Evolutionary conservation across 805 yeast species (phyloP).

Genomic region (Ogataea chonburiensis): DNA sequence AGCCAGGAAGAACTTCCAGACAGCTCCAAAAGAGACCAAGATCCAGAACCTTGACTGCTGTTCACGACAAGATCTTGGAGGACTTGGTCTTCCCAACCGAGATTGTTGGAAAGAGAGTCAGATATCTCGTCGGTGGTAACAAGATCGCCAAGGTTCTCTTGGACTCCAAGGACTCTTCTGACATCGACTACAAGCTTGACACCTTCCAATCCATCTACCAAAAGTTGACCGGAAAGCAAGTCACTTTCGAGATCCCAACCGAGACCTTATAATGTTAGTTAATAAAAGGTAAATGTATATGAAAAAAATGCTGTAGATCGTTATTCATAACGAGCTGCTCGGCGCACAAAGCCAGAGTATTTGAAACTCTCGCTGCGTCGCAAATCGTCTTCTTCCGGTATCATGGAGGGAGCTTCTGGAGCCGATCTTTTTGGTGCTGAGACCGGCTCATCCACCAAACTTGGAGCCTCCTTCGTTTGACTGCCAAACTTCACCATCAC

Average conservation of each 20-base stretch:
- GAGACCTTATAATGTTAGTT: constrained; percentile 40
- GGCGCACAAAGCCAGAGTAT: constrained; percentile 20
- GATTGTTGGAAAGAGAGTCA: constrained; percentile 98
- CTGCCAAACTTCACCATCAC: constrained; percentile 6
- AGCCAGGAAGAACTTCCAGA: constrained; percentile 95
- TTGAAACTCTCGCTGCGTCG: constrained; percentile 13
- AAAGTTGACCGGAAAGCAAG: constrained; percentile 99
- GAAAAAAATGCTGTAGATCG: constrained; percentile 9
- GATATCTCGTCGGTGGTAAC: constrained; percentile 98
- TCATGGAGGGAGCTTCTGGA: neutral
- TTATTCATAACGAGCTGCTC: constrained; percentile 18
- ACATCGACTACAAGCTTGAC: constrained; percentile 98
- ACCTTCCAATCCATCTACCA: constrained; percentile 98
- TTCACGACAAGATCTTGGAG: constrained; percentile 97
- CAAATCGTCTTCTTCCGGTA: constrained; percentile 5
- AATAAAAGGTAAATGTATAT: constrained; percentile 11
- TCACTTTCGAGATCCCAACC: constrained; percentile 90
- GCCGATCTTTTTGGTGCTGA: constrained; percentile 1
- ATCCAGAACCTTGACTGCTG: constrained; percentile 98
- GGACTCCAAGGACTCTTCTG: constrained; percentile 95
- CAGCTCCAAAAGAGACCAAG: constrained; percentile 98
- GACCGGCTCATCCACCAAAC: neutral
- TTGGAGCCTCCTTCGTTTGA: neutral
- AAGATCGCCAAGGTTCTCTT: constrained; percentile 96
- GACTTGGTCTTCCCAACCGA: constrained; percentile 99